Evolutionary conservation across 75 land plant genomes (phyloP), one percentile per base, ranked within the genome.

Genomic region (Cunninghamia lanceolata): DNA sequence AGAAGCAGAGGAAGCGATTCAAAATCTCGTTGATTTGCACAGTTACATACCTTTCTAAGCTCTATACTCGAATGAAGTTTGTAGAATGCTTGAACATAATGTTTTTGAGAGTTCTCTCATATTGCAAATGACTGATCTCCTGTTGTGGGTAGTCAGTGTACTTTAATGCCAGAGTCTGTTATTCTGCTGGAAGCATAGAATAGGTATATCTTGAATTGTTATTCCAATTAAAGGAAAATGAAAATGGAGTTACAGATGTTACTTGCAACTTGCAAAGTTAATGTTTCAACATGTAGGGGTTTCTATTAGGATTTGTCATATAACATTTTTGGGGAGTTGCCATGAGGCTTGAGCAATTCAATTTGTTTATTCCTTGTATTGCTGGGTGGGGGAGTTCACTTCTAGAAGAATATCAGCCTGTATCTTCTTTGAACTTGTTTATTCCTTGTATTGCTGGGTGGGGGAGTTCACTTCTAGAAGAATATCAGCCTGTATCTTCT

Each of bases 1-100:
- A 92, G 98, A 79, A 94, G 97, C 92, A 98, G 95, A 90, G 94
- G 93, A 85, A 93, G 89, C 47, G 95, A 96, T 38, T 89, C 95
- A 21, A 96, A 93, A 89, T 86, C 91, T 15, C 93, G 96, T 82
- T 95, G 86, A 91, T 83, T 47, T 54, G 59, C 15, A 30, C 6
- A 13, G 16, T 14, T 34, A 34, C 75, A n/a, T 32, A 73, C 75
- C 8, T 73, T 73, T 9, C 75, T 63, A 9, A 73, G 75, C 34
- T 73, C 16, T 34, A 73, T 73, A 14, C 75, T 73, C 16, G 34
- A 34, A 73, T 73, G 75, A 34, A 25, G 36, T 73, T 73, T 73
- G 13, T 14, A 34, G 75, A 32, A 34, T 8, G 32, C 9, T 34
- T 32, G 36, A 3, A 73, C 13, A 50, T 32, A 73, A 73, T 34